Evolutionary conservation across 1,139 yeast genomes (phyloP), one percentile per base, ranked within the genome.

Genomic region (Lipomyces yarrowii): DNA sequence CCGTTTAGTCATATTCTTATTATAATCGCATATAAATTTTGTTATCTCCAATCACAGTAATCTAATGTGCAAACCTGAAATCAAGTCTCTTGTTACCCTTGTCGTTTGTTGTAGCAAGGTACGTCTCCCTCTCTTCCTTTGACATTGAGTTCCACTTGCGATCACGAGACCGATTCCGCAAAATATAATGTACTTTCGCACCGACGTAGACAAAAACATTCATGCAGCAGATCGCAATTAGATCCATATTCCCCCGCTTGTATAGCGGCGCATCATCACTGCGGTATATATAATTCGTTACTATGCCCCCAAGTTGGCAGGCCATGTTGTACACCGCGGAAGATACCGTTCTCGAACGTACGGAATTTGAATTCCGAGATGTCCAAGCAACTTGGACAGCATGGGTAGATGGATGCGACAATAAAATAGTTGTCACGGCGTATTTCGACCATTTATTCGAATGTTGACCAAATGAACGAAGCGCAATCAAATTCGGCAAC

Each of bases 301-400:
- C 78, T 62, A 87, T 83, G 46, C 65, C 66, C 18, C 70, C 42
- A 7, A 67, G 57, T 74, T 88, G 91, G 1, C 84, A 85, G 71
- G 80, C 81, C 79, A 87, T 86, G 72, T 87, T 88, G 74, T 86
- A 86, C 54, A 87, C 66, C 0, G 92, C 87, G 1, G 89, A 83
- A 30, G 87, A 80, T 10, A 87, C 83, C 0, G 91, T 83, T 71
- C 92, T 78, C 3, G 85, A 79, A 58, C 87, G 78, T 23, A 88
- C 87, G 26, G 87, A 80, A 70, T 86, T 85, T 11, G 90, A 82
- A 71, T 87, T 87, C 62, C 84, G 77, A 1, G 90, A 86, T 60
- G 84, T 83, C 87, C 90, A 86, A 8, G 86, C 79, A 54, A 86
- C 88, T 71, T 83, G 79, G 65, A 87, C 79, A 1, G 89, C 87